These are phyloP conservation scores for Saccharomycopsis babjevae DNA, from an alignment of 805 yeast genomes.

Conservation along the genomic window DNA sequence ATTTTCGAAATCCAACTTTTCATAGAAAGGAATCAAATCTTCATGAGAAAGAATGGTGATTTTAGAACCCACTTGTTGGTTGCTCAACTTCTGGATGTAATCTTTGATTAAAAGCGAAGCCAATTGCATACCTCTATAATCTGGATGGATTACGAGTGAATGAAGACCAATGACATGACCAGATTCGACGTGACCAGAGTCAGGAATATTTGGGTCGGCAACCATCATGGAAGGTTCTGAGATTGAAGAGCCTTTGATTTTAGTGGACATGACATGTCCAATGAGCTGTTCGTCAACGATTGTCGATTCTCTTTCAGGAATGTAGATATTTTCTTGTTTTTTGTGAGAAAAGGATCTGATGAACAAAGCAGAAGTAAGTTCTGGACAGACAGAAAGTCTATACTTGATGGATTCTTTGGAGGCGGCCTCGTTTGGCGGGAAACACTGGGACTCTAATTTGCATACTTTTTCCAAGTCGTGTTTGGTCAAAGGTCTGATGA, in stretches of 20 bases:
- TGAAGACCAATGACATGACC: conserved; percentile 74
- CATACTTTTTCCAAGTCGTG: conserved; percentile 57
- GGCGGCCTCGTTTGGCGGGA: conserved; percentile 62
- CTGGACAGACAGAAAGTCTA: conserved; percentile 77
- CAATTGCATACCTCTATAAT: conserved; percentile 69
- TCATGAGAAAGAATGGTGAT: conserved; percentile 67
- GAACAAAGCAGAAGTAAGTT: conserved; percentile 80
- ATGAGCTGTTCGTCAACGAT: conserved; percentile 53
- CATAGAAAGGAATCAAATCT: conserved; percentile 63
- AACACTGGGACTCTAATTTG: conserved; percentile 56
- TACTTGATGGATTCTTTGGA: conserved; percentile 52
- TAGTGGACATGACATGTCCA: conserved; percentile 77
- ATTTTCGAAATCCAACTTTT: conserved; percentile 67
- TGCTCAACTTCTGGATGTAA: conserved; percentile 79
- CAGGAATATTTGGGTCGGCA: conserved; percentile 27
- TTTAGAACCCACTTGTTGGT: conserved; percentile 75
- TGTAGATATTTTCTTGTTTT: conserved; percentile 19
- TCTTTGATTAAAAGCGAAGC: conserved; percentile 81
- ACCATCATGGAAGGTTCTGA: conserved; percentile 51
- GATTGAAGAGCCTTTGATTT: conserved; percentile 40
- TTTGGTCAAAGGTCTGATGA: conserved; percentile 69
- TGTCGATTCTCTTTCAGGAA: conserved; percentile 25
- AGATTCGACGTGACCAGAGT: conserved; percentile 60
- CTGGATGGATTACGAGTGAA: conserved; percentile 66
- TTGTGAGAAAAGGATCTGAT: conserved; percentile 46